Evolutionary conservation across 2,329 filamentous ascomycete genomes (phyloP).

Genomic region (Chrysosphaeria jannelii): DNA sequence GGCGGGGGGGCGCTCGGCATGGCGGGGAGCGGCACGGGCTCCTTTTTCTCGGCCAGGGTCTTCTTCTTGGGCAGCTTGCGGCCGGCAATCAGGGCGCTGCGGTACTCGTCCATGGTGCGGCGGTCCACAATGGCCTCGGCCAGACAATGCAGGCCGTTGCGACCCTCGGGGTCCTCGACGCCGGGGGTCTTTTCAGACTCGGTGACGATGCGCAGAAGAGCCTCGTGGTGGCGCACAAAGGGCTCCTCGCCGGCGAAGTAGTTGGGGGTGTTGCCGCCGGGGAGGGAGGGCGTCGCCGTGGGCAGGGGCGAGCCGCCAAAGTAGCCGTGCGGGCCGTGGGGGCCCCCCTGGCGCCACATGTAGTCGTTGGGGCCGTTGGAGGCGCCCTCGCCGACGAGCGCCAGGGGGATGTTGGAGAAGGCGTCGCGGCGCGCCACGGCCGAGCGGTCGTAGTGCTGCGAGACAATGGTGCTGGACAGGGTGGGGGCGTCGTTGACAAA

Average conservation of each 20-base stretch:
- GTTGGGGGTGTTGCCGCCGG: conserved; percentile 3
- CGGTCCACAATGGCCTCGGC: conserved; percentile 18
- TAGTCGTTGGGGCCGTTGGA: neutral
- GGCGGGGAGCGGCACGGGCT: conserved; percentile 2
- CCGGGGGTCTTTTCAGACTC: conserved; percentile 8
- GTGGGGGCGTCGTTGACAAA: conserved; percentile 7
- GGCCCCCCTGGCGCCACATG: neutral
- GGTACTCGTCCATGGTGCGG: conserved; percentile 10
- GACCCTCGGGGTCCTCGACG: conserved; percentile 15
- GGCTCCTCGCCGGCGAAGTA: conserved; percentile 5
- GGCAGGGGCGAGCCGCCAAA: conserved; percentile 1
- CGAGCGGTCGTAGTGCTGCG: conserved; percentile 7
- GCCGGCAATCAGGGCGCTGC: conserved; percentile 6
- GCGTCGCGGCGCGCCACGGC: conserved; percentile 16
- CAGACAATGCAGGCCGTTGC: conserved; percentile 27
- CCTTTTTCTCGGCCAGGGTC: conserved; percentile 9
- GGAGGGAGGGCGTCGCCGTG: conserved; percentile 1
- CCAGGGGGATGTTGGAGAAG: conserved; percentile 11
- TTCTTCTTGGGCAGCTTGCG: conserved; percentile 10
- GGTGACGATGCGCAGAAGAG: conserved; percentile 11
- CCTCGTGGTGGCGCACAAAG: conserved; percentile 8
- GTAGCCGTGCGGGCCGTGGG: neutral
- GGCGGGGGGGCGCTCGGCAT: neutral
- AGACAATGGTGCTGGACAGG: conserved; percentile 10
- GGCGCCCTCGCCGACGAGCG: conserved; percentile 3